phyloP scores from a whole-genome alignment of 2,329 filamentous ascomycete genomes.

The Fusarium kyushuense region DNA sequence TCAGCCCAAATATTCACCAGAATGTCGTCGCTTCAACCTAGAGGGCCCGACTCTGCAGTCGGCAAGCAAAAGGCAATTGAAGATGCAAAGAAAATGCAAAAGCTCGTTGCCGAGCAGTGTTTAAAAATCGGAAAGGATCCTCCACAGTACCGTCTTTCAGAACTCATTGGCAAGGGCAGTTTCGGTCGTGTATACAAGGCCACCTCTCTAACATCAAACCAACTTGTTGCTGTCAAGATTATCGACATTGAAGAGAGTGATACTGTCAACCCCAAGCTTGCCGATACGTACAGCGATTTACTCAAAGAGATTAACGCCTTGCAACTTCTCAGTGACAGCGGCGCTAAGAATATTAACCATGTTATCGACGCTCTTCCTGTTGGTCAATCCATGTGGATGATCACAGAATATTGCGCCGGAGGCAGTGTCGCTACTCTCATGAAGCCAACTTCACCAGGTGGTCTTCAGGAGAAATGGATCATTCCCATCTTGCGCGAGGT shows the following conservation, averaged over 20 bases:
- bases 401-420: conserved; percentile 87
- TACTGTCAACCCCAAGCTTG: conserved; percentile 71
- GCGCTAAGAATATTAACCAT: conserved; percentile 82
- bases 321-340: conserved; percentile 77
- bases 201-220: conserved; percentile 57
- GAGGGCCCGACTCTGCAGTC: conserved; percentile 57
- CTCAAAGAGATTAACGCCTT: conserved; percentile 77
- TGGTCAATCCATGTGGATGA: conserved; percentile 86
- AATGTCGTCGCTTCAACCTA: conserved; percentile 59
- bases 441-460: conserved; percentile 74
- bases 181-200: conserved; percentile 82
- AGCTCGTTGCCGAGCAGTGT: conserved; percentile 71
- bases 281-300: conserved; percentile 76
- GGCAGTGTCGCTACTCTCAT: conserved; percentile 82
- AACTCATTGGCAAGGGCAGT: conserved; percentile 80
- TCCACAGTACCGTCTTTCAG: conserved; percentile 75
- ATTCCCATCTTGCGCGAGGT: conserved; percentile 75
- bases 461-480: conserved; percentile 78
- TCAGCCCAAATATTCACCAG: conserved; percentile 25
- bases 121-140: conserved; percentile 68
- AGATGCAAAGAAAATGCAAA: conserved; percentile 78
- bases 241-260: conserved; percentile 86
- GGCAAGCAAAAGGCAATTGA: conserved; percentile 72
- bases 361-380: conserved; percentile 84
- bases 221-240: conserved; percentile 81